Base-by-base conservation (phyloP, 208 protist genomes). In the Trypanosoma boissoni region DNA sequence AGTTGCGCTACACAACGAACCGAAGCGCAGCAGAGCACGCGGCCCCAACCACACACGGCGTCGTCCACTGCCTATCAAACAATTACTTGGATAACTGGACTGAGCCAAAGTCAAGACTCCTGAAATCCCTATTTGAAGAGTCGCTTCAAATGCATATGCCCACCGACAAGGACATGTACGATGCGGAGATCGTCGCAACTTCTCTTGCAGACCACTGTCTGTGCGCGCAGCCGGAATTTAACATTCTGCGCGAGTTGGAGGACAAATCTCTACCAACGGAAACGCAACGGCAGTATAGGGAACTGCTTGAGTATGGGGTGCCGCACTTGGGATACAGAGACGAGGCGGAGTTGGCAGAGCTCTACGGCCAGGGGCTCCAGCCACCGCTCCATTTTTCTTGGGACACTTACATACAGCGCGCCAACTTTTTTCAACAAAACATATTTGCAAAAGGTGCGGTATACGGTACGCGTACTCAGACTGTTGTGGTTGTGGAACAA, bases 51-150 rank as follows among this genome's bases (percentile, higher is more conserved):
- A n/a, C 63, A 0, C 37, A 63, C n/a, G 71, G 71, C 10, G 43
- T 50, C 16, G 58, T 76, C 20, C 80, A 87, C 61, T 70, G 64
- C 52, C 53, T 88, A n/a, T 68, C 76, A 39, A 88, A 88, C 59
- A 79, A 59, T 18, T 77, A 72, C 26, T 27, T 88, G 3, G 72
- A 88, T 58, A 82, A 84, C 68, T 74, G 60, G 50, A 46, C 51
- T 16, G 81, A 88, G 57, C 81, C 77, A 18, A 85, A 83, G 54
- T 64, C 68, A 27, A 32, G 37, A 0, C 62, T 65, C 1, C 58
- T 88, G 34, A 16, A 57, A 23, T 21, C 67, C 6, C 54, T 57
- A 2, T 81, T 87, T 50, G 6, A 58, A 10, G 53, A 49, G 10
- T 49, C 71, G 0, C 27, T 87, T 5, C n/a, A 26, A 2, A 23